Evolutionary conservation across 2,329 filamentous ascomycete genomes (phyloP), one percentile per base, ranked within the genome.

Genomic region (Neophaeococcomyces aloes): DNA sequence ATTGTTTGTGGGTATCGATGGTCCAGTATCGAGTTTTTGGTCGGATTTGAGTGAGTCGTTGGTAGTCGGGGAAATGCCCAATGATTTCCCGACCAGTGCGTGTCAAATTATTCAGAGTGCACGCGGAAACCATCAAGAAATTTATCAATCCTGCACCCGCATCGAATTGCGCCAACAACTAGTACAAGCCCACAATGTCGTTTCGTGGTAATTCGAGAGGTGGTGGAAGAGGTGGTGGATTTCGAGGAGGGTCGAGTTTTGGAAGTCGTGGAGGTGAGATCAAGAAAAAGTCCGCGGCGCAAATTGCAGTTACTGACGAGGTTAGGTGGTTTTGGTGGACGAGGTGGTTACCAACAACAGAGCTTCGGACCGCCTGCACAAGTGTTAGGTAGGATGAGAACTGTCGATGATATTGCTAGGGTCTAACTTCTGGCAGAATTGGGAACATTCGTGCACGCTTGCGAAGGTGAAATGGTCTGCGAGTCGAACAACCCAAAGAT

Each of bases 401-500:
- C 37, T 37, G 37, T 21, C 14, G 18, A 37, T 40, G 23, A 44
- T 35, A 38, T 54, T 50, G 44, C 63, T 67, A 51, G 69, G 25
- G 17, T 7, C 39, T 42, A 13, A 42, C 14, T 44, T 47, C 10
- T 32, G 34, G 46, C 53, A 81, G 91, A 95, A 70, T 86, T 98
- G 83, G 91, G 91, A 65, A 78, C 78, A 53, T 94, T 96, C 68
- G 69, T 95, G 63, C 91, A 98, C 71, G 81, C 87, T 47, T 89
- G 85, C 70, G 91, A 98, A 69, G 89, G 89, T 64, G 91, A 98
- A 68, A 91, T 98, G 76, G 83, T 98, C 57, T 95, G 89, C 83
- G 81, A 87, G 67, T 93, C 85, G 56, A 82, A 83, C 67, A 96
- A 95, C 74, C 72, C 83, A 58, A 96, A 96, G 71, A 83, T 98